Conservation (phyloP, 306 rosid genomes). For the Cicer cuneatum region DNA sequence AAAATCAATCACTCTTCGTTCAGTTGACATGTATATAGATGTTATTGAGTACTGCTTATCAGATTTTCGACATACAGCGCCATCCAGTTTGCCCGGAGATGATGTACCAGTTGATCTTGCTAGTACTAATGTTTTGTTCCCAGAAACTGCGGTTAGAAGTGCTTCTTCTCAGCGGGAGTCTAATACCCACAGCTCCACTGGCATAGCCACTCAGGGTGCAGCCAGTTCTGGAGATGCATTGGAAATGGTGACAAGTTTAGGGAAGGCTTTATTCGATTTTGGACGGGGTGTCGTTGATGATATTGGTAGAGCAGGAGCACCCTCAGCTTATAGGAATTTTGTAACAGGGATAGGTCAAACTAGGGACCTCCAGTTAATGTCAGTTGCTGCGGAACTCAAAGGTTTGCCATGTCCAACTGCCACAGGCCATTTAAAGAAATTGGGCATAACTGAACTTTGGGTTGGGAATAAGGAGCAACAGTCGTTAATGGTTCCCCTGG, state of each 20-base stretch:
- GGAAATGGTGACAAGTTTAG: constrained; percentile 96
- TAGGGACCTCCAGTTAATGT: constrained; percentile 57
- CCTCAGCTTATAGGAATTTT: constrained; percentile 56
- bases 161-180: constrained; percentile 55
- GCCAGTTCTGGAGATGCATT: constrained; percentile 95
- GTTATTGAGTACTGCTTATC: constrained; percentile 97
- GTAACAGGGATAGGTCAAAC: constrained; percentile 54
- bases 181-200: constrained; percentile 52
- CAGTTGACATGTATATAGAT: constrained; percentile 87
- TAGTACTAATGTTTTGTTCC: constrained; percentile 39
- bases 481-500: constrained; percentile 76
- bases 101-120: constrained; percentile 44
- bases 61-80: constrained; percentile 62
- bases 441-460: constrained; percentile 89
- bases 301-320: constrained; percentile 82
- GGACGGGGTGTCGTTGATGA: constrained; percentile 97
- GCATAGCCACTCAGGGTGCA: constrained; percentile 60
- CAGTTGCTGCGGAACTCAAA: constrained; percentile 77
- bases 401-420: constrained; percentile 96
- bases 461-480: constrained; percentile 85
- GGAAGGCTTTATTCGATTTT: constrained; percentile 90
- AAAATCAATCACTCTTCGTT: constrained; percentile 66
- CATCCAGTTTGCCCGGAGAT: constrained; percentile 54
- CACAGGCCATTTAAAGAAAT: constrained; percentile 63
- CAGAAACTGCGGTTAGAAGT: constrained; percentile 54